Conservation (phyloP, 2,329 filamentous ascomycete species). For the Ophiosphaerella herpotricha region DNA sequence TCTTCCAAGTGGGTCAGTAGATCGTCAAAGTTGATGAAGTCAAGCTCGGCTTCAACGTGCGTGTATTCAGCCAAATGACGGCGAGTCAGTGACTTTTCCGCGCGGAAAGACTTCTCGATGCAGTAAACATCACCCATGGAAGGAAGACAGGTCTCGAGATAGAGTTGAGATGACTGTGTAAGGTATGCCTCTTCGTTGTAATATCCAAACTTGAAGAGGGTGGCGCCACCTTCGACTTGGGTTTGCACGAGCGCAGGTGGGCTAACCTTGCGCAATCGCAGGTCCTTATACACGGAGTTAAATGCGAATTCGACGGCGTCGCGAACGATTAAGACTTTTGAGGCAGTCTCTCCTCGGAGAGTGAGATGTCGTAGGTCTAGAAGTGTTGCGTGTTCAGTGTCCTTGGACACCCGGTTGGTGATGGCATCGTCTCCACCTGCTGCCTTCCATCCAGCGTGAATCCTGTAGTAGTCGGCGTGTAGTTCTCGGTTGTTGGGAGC, state of each 20-base stretch:
- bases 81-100: constrained; percentile 92
- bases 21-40: constrained; percentile 92
- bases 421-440: constrained; percentile 89
- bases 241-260: constrained; percentile 93
- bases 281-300: constrained; percentile 75
- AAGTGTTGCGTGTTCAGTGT: constrained; percentile 72
- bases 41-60: constrained; percentile 93
- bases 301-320: constrained; percentile 82
- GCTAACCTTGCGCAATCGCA: constrained; percentile 78
- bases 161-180: constrained; percentile 95
- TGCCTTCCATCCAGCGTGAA: constrained; percentile 69
- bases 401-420: constrained; percentile 76
- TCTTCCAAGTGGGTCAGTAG: constrained; percentile 86
- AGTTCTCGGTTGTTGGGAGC: constrained; percentile 86
- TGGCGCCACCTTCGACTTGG: constrained; percentile 89
- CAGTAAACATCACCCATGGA: constrained; percentile 95
- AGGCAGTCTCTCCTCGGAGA: constrained; percentile 80
- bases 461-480: constrained; percentile 85
- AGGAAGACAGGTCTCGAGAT: constrained; percentile 92
- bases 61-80: constrained; percentile 96
- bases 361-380: constrained; percentile 83
- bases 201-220: constrained; percentile 87
- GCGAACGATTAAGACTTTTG: constrained; percentile 86
- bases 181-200: constrained; percentile 91
- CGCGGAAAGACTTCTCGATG: constrained; percentile 98